A percentile compares a stretch with the other conserved stretches of the same genome.
phyloP scores from a whole-genome alignment of 495 filamentous ascomycete genomes.

The Friedmanniomyces simplex region DNA sequence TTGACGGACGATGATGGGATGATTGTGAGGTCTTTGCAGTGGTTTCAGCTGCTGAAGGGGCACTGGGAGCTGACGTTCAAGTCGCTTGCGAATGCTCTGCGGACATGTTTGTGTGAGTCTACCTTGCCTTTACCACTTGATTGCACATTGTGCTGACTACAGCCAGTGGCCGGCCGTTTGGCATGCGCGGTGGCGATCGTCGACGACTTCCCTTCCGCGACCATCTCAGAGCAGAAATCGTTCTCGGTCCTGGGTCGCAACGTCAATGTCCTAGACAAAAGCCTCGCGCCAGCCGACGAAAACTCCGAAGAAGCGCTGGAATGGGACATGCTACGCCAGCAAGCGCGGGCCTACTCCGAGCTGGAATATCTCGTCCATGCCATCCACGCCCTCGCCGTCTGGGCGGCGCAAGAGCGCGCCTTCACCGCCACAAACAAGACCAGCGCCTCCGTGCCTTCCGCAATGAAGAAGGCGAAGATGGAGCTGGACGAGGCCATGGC shows the following conservation, averaged over 20 bases:
- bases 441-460: neutral
- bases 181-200: conserved; percentile 14
- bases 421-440: neutral
- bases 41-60: conserved; percentile 64
- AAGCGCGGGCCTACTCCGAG: conserved; percentile 58
- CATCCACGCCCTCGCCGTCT: conserved; percentile 56
- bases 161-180: conserved; percentile 17
- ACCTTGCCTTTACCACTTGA: neutral
- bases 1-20: too few relatives aligned
- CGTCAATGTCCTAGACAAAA: conserved; percentile 18
- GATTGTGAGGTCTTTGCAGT: conserved; percentile 72
- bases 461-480: neutral
- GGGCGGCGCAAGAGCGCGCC: conserved; percentile 33
- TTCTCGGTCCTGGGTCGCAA: neutral
- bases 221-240: conserved; percentile 13
- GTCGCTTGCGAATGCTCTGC: conserved; percentile 58
- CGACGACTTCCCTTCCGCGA: conserved; percentile 9
- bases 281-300: neutral
- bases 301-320: conserved; percentile 7
- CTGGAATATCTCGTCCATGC: conserved; percentile 58
- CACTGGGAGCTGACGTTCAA: conserved; percentile 62
- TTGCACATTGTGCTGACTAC: neutral
- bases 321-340: conserved; percentile 33
- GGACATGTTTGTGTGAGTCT: conserved; percentile 57
- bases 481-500: conserved; percentile 30